These are phyloP conservation scores for Penicillium soppii DNA, from an alignment of 495 filamentous ascomycete genomes.

Conservation along the genomic window DNA sequence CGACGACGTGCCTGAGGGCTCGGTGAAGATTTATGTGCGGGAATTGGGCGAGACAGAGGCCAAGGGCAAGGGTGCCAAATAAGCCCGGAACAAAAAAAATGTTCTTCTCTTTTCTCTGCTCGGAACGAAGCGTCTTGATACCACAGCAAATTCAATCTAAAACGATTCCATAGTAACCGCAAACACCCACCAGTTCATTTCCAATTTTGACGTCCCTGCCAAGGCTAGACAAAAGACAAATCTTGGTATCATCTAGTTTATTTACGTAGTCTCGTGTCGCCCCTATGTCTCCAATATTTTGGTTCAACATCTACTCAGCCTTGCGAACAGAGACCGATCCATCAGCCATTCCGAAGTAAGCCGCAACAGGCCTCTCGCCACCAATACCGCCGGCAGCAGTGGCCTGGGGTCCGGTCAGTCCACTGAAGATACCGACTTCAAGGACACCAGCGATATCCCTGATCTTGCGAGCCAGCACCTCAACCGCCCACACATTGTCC, in stretches of 20 bases:
- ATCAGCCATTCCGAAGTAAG: conserved; percentile 91
- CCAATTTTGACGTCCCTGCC: not conserved
- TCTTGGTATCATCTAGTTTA: conserved; percentile 29
- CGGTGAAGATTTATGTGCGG: conserved; percentile 74
- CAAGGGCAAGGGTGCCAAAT: conserved; percentile 76
- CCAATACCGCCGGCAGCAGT: conserved; percentile 57
- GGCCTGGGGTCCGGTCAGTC: conserved; percentile 69
- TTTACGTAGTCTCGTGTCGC: conserved; percentile 17
- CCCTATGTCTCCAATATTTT: not conserved
- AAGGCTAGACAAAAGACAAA: conserved; percentile 7
- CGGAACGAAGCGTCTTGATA: conserved; percentile 10
- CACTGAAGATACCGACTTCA: conserved; percentile 88
- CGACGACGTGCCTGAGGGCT: conserved; percentile 68
- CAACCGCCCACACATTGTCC: conserved; percentile 73
- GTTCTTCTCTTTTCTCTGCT: not conserved
- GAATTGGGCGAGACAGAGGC: conserved; percentile 86
- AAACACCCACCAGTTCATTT: not conserved
- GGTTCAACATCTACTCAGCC: conserved; percentile 20
- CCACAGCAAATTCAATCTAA: conserved; percentile 4
- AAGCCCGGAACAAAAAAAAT: conserved; percentile 5
- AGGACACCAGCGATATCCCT: conserved; percentile 84
- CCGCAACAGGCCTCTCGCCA: conserved; percentile 87
- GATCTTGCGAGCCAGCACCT: conserved; percentile 65
- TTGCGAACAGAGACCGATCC: conserved; percentile 60
- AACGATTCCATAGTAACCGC: not conserved